Conservation (phyloP, 345 rosid species). For the Diplotaxis tenuifolia region DNA sequence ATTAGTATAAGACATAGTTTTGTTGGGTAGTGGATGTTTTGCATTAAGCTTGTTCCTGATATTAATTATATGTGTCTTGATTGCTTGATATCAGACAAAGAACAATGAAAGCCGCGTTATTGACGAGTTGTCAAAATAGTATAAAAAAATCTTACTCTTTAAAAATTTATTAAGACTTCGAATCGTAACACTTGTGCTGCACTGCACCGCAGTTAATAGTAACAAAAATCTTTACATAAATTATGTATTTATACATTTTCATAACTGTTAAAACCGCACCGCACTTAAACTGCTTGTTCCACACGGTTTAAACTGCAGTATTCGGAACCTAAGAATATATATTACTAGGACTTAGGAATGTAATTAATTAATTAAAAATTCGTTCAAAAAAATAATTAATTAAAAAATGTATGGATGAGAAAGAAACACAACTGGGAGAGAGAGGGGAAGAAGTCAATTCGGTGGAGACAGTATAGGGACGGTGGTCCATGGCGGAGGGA, state of each 20-base stretch:
- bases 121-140: conserved; percentile 24
- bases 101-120: conserved; percentile 28
- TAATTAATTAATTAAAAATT: no score
- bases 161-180: no score
- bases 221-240: no score
- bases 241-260: no score
- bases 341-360: conserved; percentile 17
- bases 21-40: neutral
- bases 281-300: no score
- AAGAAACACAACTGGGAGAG: conserved; percentile 34
- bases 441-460: conserved; percentile 32
- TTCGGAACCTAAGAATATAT: conserved; percentile 13
- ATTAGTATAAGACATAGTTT: neutral
- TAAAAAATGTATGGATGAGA: conserved; percentile 36
- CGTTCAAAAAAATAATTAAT: neutral
- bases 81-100: conserved; percentile 29
- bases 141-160: neutral
- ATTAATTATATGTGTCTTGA: conserved; percentile 5
- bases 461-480: conserved; percentile 42
- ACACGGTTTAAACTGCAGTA: no score
- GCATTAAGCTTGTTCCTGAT: neutral
- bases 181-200: no score
- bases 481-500: conserved; percentile 37
- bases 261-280: no score
- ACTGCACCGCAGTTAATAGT: no score